Evolutionary conservation across 2,329 filamentous ascomycete genomes (phyloP).

Genomic region (Neonectria punicea): DNA sequence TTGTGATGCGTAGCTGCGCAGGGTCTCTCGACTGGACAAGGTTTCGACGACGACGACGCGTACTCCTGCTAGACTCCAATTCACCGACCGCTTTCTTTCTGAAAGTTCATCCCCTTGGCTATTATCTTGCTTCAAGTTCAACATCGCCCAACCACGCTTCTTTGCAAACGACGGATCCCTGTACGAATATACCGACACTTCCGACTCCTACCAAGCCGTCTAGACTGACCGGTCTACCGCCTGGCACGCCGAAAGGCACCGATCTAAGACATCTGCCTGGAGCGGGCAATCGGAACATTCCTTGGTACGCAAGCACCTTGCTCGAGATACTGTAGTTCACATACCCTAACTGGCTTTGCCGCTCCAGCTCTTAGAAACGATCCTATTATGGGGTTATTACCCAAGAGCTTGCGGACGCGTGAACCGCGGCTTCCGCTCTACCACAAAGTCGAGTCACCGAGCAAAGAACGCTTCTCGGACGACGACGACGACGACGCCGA

Average conservation of each 20-base stretch:
- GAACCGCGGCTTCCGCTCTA: constrained; percentile 63
- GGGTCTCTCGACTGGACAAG: not conserved
- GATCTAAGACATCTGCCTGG: constrained; percentile 22
- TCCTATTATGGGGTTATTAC: constrained; percentile 60
- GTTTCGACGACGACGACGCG: constrained; percentile 8
- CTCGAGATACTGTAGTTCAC: constrained; percentile 24
- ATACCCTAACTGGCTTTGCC: constrained; percentile 3
- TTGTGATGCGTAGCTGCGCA: not conserved
- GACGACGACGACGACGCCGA: constrained; percentile 60
- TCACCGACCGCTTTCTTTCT: not conserved
- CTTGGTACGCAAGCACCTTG: constrained; percentile 17
- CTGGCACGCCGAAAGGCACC: not conserved
- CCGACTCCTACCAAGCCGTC: not conserved
- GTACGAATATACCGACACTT: not conserved
- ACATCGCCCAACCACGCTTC: not conserved
- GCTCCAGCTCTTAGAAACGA: constrained; percentile 17
- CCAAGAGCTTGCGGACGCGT: constrained; percentile 60
- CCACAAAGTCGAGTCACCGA: constrained; percentile 54
- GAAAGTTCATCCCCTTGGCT: not conserved
- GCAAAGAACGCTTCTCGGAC: constrained; percentile 64
- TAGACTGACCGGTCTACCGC: not conserved
- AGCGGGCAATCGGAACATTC: constrained; percentile 20
- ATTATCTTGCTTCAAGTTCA: not conserved
- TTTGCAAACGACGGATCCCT: not conserved
- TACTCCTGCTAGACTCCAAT: not conserved